A percentile compares a stretch with the other conserved stretches of the same genome.
These are phyloP conservation scores for Penicillium goetzii DNA, from an alignment of 495 filamentous ascomycete species.

Conservation along the genomic window DNA sequence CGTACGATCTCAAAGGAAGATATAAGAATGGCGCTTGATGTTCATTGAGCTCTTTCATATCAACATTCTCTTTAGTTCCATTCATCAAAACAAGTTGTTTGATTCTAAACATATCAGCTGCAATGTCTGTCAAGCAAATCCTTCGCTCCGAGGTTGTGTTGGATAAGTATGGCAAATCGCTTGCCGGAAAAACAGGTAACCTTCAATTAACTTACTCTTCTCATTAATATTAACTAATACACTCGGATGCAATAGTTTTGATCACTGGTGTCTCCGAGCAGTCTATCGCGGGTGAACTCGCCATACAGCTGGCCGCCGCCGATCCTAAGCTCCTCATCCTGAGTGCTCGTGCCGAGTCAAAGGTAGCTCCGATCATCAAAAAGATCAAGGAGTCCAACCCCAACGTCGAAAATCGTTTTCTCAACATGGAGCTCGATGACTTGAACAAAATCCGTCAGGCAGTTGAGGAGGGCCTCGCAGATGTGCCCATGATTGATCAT, in stretches of 20 bases:
- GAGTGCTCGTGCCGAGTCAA: slow-evolving; percentile 24
- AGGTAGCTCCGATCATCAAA: slow-evolving; percentile 13
- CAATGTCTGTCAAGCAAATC: slow-evolving; percentile 24
- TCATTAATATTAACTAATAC: neutral
- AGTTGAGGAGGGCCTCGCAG: slow-evolving; percentile 12
- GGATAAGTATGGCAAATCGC: slow-evolving; percentile 26
- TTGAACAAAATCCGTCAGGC: slow-evolving; percentile 17
- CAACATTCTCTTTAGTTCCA: neutral
- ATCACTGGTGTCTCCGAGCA: slow-evolving; percentile 29
- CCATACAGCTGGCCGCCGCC: slow-evolving; percentile 19
- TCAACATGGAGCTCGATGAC: slow-evolving; percentile 26
- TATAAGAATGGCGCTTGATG: neutral
- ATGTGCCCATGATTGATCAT: slow-evolving; percentile 26
- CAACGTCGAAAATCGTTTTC: slow-evolving; percentile 22
- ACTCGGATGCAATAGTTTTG: slow-evolving; percentile 10
- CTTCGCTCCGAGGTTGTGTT: slow-evolving; percentile 29
- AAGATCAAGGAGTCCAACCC: slow-evolving; percentile 22
- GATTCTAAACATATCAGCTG: neutral
- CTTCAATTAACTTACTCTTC: neutral
- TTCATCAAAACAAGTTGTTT: neutral
- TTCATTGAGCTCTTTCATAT: neutral
- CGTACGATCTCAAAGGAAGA: neutral
- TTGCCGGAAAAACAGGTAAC: slow-evolving; percentile 30
- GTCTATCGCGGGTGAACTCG: slow-evolving; percentile 30
- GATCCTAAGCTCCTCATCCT: slow-evolving; percentile 27